Conservation (phyloP, 495 filamentous ascomycete genomes). For the Diplogelasinospora grovesii region DNA sequence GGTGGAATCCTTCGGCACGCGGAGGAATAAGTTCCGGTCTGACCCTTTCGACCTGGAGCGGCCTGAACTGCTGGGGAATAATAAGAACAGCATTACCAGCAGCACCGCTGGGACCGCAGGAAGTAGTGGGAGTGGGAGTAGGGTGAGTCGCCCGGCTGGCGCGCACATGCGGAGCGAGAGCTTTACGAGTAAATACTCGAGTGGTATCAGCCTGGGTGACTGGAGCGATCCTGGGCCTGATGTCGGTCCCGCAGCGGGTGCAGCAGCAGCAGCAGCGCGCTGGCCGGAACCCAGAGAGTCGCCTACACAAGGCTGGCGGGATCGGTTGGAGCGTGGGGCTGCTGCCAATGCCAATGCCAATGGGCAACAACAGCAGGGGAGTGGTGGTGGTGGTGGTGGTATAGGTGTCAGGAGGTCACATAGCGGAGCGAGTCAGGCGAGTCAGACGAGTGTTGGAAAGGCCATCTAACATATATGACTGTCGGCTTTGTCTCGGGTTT, state of each 20-base stretch:
- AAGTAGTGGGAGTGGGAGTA: too few species aligned
- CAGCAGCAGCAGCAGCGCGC: too few species aligned
- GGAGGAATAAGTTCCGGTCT: conserved; percentile 50
- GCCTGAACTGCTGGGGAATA: conserved; percentile 36
- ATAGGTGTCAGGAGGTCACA: too few species aligned
- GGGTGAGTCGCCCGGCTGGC: conserved; percentile 6
- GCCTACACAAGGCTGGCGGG: conserved; percentile 16
- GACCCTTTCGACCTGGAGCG: conserved; percentile 61
- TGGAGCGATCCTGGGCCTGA: conserved; percentile 51
- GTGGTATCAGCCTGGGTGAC: conserved; percentile 36
- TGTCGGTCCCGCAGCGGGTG: conserved; percentile 36
- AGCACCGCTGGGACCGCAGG: conserved; percentile 16
- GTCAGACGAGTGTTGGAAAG: conserved; percentile 31
- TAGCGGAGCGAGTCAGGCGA: conserved; percentile 22
- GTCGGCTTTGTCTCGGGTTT: too few species aligned
- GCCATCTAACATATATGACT: conserved; percentile 28
- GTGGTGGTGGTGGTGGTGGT: too few species aligned
- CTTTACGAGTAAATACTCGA: conserved; percentile 41
- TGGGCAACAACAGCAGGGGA: too few species aligned
- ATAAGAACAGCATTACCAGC: conserved; percentile 11
- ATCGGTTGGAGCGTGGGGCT: conserved; percentile 10
- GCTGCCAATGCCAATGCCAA: background rate
- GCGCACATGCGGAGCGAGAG: conserved; percentile 26
- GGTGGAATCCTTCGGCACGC: conserved; percentile 22
- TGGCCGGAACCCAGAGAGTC: conserved; percentile 20